phyloP scores from a whole-genome alignment of 257 asterid genomes.

The Dorcoceras hygrometricum region DNA sequence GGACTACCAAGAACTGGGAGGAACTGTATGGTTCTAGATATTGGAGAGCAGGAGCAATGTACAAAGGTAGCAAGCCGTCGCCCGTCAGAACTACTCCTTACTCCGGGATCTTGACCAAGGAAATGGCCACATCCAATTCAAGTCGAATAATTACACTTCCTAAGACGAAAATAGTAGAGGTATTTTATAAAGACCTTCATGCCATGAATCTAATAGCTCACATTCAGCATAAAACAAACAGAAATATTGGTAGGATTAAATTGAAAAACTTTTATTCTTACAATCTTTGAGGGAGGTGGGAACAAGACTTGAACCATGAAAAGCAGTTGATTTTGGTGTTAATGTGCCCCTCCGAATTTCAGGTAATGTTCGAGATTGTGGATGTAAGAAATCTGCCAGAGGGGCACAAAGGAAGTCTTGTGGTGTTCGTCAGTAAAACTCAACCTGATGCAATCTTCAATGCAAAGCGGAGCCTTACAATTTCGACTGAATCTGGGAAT shows the following conservation, averaged over 20 bases:
- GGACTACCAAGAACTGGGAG: conserved; percentile 75
- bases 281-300: background rate
- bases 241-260: no score
- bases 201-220: background rate
- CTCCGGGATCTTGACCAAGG: conserved; percentile 32
- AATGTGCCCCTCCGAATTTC: conserved; percentile 23
- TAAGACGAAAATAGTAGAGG: conserved; percentile 54
- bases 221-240: background rate
- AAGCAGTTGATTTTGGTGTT: conserved; percentile 10
- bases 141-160: conserved; percentile 45
- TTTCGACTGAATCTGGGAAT: conserved; percentile 68
- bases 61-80: conserved; percentile 67
- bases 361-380: conserved; percentile 94
- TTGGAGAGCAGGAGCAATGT: conserved; percentile 98
- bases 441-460: conserved; percentile 82
- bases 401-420: conserved; percentile 54
- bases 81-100: conserved; percentile 64
- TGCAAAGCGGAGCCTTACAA: conserved; percentile 65
- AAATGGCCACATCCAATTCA: conserved; percentile 30
- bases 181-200: conserved; percentile 30
- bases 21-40: conserved; percentile 76
- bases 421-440: conserved; percentile 64
- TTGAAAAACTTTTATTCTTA: background rate
- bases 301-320: background rate
- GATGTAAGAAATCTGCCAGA: conserved; percentile 65